Evolutionary conservation across 169 alveolate species (phyloP).

Genomic region (Plasmodium inui): DNA sequence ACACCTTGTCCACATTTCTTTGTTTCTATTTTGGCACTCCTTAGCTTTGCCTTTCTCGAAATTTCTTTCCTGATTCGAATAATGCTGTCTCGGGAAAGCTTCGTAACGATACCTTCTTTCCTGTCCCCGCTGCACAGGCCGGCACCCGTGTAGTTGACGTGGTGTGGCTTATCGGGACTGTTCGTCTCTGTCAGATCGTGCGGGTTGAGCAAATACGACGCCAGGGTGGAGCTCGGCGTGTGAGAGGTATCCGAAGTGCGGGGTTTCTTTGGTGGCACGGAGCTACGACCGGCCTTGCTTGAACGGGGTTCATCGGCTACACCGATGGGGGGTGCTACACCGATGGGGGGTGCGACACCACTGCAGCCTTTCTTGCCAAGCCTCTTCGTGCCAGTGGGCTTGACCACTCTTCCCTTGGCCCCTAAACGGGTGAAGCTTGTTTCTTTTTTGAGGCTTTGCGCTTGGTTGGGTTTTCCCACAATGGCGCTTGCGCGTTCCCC

Average conservation of each 20-base stretch:
- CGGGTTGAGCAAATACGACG: neutral
- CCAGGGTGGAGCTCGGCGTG: neutral
- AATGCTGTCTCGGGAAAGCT: neutral
- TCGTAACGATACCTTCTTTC: neutral
- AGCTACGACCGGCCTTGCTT: neutral
- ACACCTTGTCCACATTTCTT: neutral
- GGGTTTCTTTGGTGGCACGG: neutral
- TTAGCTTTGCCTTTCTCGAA: neutral
- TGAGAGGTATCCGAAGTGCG: neutral
- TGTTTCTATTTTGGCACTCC: neutral
- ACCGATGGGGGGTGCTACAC: neutral
- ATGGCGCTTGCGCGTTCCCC: neutral
- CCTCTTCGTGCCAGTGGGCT: neutral
- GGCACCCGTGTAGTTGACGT: neutral
- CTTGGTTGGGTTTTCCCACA: neutral
- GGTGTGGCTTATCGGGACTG: neutral
- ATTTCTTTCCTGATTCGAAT: slow-evolving; percentile 10
- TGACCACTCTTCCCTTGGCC: neutral
- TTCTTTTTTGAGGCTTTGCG: neutral
- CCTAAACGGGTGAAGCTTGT: neutral
- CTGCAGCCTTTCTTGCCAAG: neutral
- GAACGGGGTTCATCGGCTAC: neutral
- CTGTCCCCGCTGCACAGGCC: neutral
- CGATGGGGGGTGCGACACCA: neutral
- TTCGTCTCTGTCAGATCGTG: neutral